Evolutionary conservation across 345 rosid species (phyloP), one percentile per base, ranked within the genome.

Genomic region (Euphorbia tirucalli): DNA sequence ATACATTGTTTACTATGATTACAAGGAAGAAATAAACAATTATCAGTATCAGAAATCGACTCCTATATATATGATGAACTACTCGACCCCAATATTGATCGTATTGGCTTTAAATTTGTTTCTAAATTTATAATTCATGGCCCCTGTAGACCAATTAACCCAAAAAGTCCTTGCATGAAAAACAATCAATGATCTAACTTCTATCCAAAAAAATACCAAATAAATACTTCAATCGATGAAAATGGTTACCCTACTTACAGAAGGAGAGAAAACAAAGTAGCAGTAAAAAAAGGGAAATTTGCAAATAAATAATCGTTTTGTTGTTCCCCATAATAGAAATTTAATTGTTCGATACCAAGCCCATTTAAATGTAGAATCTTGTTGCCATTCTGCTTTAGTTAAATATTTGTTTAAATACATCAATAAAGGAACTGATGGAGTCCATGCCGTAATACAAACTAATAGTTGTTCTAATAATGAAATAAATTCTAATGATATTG

Each of bases 101-200:
- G 44, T 3, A 2, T 3, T 37, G 41, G 41, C 3, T n/a, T n/a
- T n/a, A n/a, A n/a, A n/a, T n/a, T n/a, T n/a, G n/a, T n/a, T n/a
- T n/a, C n/a, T n/a, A n/a, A 65, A 14, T 65, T 65, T 18, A 43
- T 64, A 28, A 41, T 64, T 0, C 52, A 64, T 39, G 68, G 31
- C 11, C 54, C 68, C 9, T 64, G 52, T 6, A 21, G 69, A 9
- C 2, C 2, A 2, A 5, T 27, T 7, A 65, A 27, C 14, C 11
- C 28, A 3, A 3, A 0, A 11, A 11, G 54, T 43, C 55, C 30
- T 3, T 44, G 37, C 21, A 65, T 65, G 69, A 24, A 24, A 41
- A 22, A 16, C 10, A 24, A 13, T 1, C 22, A 25, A 11, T 65
- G 35, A 5, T 11, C 35, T 1, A 65, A 65, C 4, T 65, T 11